phyloP scores from a whole-genome alignment of 1,284 basidiomycete genomes.

The Cutaneotrichosporon cavernicola region DNA sequence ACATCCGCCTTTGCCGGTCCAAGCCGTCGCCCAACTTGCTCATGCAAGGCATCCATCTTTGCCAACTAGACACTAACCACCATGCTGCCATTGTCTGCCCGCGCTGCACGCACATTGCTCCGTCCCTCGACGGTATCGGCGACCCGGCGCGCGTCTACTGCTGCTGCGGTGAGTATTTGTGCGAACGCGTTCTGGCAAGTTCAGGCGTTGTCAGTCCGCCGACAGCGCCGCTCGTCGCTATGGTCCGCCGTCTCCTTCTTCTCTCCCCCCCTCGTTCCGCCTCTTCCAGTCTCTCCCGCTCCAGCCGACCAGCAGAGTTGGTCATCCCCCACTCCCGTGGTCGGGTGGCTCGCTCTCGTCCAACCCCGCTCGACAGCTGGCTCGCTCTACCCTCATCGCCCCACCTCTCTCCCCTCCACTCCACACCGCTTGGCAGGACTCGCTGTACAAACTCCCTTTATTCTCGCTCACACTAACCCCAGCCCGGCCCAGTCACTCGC shows the following conservation, averaged over 20 bases:
- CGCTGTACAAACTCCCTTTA: neutral
- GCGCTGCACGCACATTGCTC: conserved; percentile 12
- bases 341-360: too few relatives aligned
- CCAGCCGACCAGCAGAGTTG: too few relatives aligned
- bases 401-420: too few relatives aligned
- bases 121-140: neutral
- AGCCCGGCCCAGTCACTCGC: conserved; percentile 11
- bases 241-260: too few relatives aligned
- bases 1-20: neutral
- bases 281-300: too few relatives aligned
- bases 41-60: neutral
- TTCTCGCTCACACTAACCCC: neutral
- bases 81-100: conserved; percentile 18
- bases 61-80: neutral
- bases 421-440: neutral
- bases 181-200: too few relatives aligned
- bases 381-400: too few relatives aligned
- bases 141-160: conserved; percentile 14
- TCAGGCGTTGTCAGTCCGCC: too few relatives aligned
- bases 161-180: conserved; percentile 12
- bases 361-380: too few relatives aligned
- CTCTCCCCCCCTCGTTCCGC: neutral
- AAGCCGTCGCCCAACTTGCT: neutral
- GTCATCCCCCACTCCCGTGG: too few relatives aligned
- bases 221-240: too few relatives aligned